These are phyloP conservation scores for Vigna mungo DNA, from an alignment of 306 rosid genomes.

Conservation along the genomic window DNA sequence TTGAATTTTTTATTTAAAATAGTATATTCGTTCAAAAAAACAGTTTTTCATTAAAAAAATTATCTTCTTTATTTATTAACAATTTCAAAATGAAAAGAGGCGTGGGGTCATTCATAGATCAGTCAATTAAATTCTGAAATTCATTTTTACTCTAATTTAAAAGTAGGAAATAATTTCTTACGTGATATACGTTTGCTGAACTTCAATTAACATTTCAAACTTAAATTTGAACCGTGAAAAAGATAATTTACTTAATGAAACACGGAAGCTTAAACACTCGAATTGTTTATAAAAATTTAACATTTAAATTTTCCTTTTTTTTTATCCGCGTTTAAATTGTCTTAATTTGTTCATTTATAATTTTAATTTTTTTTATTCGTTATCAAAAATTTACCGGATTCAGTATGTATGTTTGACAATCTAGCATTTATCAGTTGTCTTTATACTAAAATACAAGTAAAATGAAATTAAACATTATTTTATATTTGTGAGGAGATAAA, in stretches of 20 bases:
- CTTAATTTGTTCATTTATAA: neutral
- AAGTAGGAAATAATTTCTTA: too few species aligned
- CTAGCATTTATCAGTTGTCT: neutral
- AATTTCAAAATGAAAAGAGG: too few species aligned
- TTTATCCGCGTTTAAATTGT: neutral
- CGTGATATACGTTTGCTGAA: too few species aligned
- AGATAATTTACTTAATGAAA: neutral
- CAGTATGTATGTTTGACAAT: neutral
- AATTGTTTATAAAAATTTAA: neutral
- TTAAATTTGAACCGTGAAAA: neutral
- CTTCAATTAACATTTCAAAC: neutral
- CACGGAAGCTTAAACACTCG: neutral
- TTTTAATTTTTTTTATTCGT: neutral
- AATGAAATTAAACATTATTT: neutral
- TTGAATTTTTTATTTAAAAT: too few species aligned
- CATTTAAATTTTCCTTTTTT: too few species aligned
- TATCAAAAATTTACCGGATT: neutral
- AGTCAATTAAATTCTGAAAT: too few species aligned
- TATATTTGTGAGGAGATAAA: neutral
- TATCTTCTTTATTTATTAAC: too few species aligned
- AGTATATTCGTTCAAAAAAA: too few species aligned
- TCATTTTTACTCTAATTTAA: too few species aligned
- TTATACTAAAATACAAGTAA: neutral
- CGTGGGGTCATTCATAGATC: too few species aligned
- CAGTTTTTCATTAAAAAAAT: too few species aligned